Evolutionary conservation across 345 rosid genomes (phyloP).

Genomic region (Cardamine occulta): DNA sequence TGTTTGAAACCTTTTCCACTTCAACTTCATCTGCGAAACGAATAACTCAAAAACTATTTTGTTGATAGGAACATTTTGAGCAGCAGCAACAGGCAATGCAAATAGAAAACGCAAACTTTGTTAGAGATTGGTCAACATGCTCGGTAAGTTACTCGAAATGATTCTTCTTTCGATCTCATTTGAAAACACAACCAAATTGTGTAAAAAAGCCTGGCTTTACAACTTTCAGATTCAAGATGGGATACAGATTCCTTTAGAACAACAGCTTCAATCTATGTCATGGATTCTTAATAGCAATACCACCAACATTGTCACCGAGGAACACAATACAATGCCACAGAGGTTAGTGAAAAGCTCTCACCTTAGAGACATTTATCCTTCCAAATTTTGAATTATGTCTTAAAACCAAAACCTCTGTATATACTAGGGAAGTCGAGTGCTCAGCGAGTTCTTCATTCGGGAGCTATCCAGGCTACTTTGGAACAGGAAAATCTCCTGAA

Average conservation of each 20-base stretch:
- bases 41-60: background rate
- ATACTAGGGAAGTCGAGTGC: conserved; percentile 68
- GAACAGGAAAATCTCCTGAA: conserved; percentile 64
- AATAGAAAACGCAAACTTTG: conserved; percentile 60
- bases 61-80: conserved; percentile 38
- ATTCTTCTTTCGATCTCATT: conserved; percentile 6
- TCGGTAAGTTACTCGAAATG: conserved; percentile 33
- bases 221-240: conserved; percentile 59
- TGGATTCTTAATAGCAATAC: conserved; percentile 61
- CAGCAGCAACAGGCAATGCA: conserved; percentile 57
- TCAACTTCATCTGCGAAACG: background rate
- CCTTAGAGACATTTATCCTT: background rate
- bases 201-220: background rate
- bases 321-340: conserved; percentile 54
- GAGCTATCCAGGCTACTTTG: conserved; percentile 70
- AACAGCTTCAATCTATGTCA: conserved; percentile 61
- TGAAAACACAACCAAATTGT: conserved; percentile 12
- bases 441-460: conserved; percentile 75
- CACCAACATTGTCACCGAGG: conserved; percentile 54
- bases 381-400: background rate
- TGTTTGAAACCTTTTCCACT: background rate
- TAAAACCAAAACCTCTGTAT: conserved; percentile 1
- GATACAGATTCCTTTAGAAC: conserved; percentile 63
- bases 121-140: conserved; percentile 44
- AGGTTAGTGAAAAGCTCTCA: conserved; percentile 48